Evolutionary conservation across 768 basidiomycete species (phyloP).

Genomic region (Artomyces pyxidatus): DNA sequence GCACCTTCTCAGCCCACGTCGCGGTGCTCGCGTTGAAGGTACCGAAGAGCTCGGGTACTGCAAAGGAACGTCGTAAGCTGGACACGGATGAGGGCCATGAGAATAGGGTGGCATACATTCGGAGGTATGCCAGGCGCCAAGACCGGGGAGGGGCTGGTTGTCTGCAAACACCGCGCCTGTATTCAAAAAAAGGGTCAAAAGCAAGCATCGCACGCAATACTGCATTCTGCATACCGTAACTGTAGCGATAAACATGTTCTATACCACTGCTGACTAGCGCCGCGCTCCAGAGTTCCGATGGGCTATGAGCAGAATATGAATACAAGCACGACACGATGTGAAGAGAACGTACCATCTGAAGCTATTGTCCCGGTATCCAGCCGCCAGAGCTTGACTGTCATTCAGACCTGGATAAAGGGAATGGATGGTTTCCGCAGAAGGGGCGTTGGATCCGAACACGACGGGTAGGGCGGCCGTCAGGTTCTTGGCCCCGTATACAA

Average conservation of each 20-base stretch:
- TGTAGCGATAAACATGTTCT: constrained; percentile 4
- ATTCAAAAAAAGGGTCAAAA: neutral
- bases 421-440: neutral
- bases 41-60: constrained; percentile 21
- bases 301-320: too few species aligned
- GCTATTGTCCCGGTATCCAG: neutral
- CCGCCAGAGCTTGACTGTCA: constrained; percentile 1
- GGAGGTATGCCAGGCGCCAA: neutral
- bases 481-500: neutral
- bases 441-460: neutral
- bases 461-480: neutral
- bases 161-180: constrained; percentile 1
- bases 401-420: constrained; percentile 1
- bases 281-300: constrained; percentile 7
- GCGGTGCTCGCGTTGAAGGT: constrained; percentile 21
- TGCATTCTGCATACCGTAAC: too few species aligned
- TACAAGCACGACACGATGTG: too few species aligned
- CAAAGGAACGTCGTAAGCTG: neutral
- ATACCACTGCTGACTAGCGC: constrained; percentile 2
- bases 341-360: constrained; percentile 7
- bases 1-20: constrained; percentile 14
- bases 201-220: neutral
- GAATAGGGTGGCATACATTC: neutral
- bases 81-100: neutral
- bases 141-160: neutral